phyloP scores from a whole-genome alignment of 352 stramenopile genomes.

The Globisporangium irregulare region DNA sequence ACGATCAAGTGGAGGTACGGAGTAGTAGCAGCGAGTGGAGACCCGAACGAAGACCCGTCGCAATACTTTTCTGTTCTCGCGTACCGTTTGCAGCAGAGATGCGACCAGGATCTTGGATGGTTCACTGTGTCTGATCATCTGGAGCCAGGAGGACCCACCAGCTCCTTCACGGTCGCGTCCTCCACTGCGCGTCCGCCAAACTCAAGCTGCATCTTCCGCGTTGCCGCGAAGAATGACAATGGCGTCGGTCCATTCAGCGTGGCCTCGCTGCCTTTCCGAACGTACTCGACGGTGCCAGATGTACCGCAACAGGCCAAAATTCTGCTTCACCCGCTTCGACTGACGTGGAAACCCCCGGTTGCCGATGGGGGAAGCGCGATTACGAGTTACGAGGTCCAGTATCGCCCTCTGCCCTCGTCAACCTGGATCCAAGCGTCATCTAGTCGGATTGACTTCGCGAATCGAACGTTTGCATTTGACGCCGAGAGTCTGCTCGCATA shows the following conservation, averaged over 20 bases:
- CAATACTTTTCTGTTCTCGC: constrained; percentile 39
- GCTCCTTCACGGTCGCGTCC: constrained; percentile 23
- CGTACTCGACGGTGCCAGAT: constrained; percentile 22
- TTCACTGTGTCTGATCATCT: constrained; percentile 30
- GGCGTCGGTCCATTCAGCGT: constrained; percentile 50
- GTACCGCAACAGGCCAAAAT: constrained; percentile 11
- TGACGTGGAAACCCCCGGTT: constrained; percentile 39
- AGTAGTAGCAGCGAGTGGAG: neutral
- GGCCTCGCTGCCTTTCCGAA: constrained; percentile 33
- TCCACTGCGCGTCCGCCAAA: constrained; percentile 37
- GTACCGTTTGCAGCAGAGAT: constrained; percentile 56
- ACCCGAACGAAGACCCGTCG: neutral
- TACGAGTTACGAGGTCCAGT: constrained; percentile 44
- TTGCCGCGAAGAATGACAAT: constrained; percentile 48
- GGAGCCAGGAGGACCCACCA: constrained; percentile 19
- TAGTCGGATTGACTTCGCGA: constrained; percentile 4
- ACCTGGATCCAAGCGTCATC: constrained; percentile 36
- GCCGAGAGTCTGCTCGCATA: constrained; percentile 21
- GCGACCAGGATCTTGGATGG: constrained; percentile 45
- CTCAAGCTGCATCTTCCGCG: constrained; percentile 50
- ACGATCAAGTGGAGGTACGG: constrained; percentile 40
- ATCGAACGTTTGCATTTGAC: constrained; percentile 13
- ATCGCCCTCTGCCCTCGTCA: constrained; percentile 31
- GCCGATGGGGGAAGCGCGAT: constrained; percentile 25
- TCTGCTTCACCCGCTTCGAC: neutral